Evolutionary conservation across 352 stramenopile species (phyloP), one percentile per base, ranked within the genome.

Genomic region (Phytophthora colocasiae): DNA sequence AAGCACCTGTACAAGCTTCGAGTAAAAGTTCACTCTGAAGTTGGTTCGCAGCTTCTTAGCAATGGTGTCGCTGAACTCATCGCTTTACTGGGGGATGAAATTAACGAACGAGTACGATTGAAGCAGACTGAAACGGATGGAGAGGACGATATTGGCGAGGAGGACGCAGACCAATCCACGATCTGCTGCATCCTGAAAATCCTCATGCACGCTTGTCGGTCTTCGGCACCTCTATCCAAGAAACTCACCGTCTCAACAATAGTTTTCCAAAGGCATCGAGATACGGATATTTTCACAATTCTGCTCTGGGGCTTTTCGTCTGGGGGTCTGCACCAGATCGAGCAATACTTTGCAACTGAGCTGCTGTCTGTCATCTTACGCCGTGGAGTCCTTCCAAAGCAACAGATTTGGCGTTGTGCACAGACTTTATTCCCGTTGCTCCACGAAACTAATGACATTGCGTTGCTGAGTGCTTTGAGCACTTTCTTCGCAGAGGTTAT

Each of bases 111-210:
- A 26, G 69, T 66, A 14, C 54, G 48, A 50, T 46, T 72, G 54
- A 63, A 70, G 47, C 46, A 58, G 15, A 50, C 12, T 45, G 58
- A 77, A 0, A 73, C 53, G 0, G 72, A 83, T 24, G 69, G 66
- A 34, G 72, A 85, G 8, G 62, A 77, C 2, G 68, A 78, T 4
- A 58, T 69, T 15, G 73, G 79, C 0, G 77, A 85, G 31, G 78
- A 91, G 48, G 82, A 91, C 24, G 76, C 75, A 2, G 78, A 90
- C 45, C 83, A 95, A 39, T 91, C 85, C 9, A 83, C 77, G 1
- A 73, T 89, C 2, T 85, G 79, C 43, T 93, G 85, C 32, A 83
- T 92, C 14, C 50, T 95, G 32, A 93, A 93, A 50, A 86, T 95
- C 12, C 61, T 95, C 5, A 47, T 89, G 19, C 84, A 95, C 39